Evolutionary conservation across 1,139 yeast species (phyloP).

Genomic region (Geotrichum reessii): DNA sequence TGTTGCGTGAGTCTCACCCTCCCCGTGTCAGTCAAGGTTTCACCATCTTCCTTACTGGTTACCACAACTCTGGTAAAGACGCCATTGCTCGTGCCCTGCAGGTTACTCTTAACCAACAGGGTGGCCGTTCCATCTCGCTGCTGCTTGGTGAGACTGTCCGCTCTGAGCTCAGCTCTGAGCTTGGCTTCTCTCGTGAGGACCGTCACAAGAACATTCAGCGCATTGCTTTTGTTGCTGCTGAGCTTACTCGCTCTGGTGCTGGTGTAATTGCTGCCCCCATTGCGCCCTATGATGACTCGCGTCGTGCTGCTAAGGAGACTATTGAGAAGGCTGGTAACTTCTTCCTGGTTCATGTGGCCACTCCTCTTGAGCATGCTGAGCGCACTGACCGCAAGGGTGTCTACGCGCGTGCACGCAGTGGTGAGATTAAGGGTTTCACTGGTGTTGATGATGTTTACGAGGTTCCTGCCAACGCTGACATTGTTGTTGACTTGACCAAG

Average conservation of each 20-base stretch:
- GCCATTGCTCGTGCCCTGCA: slow-evolving; percentile 79
- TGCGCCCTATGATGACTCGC: slow-evolving; percentile 42
- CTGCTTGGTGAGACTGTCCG: slow-evolving; percentile 50
- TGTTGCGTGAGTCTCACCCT: slow-evolving; percentile 87
- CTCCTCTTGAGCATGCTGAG: slow-evolving; percentile 44
- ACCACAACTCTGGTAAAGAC: slow-evolving; percentile 52
- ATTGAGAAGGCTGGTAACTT: slow-evolving; percentile 44
- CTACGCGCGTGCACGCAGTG: slow-evolving; percentile 42
- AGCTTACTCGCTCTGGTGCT: slow-evolving; percentile 82
- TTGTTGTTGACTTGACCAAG: slow-evolving; percentile 47
- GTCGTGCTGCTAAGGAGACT: slow-evolving; percentile 38
- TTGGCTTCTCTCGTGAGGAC: slow-evolving; percentile 41
- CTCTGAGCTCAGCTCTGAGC: slow-evolving; percentile 40
- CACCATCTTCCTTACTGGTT: slow-evolving; percentile 57
- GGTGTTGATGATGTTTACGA: slow-evolving; percentile 47
- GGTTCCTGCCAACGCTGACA: slow-evolving; percentile 47
- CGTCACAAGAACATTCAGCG: slow-evolving; percentile 41
- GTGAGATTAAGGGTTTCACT: slow-evolving; percentile 45
- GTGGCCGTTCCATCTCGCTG: slow-evolving; percentile 78
- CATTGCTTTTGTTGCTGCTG: slow-evolving; percentile 62
- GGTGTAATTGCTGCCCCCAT: slow-evolving; percentile 74
- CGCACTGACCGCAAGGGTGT: slow-evolving; percentile 47
- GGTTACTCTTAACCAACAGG: slow-evolving; percentile 85
- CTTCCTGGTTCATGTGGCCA: slow-evolving; percentile 46
- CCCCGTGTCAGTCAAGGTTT: slow-evolving; percentile 89